phyloP scores from a whole-genome alignment of 2,329 filamentous ascomycete species.

The Venturia effusa region DNA sequence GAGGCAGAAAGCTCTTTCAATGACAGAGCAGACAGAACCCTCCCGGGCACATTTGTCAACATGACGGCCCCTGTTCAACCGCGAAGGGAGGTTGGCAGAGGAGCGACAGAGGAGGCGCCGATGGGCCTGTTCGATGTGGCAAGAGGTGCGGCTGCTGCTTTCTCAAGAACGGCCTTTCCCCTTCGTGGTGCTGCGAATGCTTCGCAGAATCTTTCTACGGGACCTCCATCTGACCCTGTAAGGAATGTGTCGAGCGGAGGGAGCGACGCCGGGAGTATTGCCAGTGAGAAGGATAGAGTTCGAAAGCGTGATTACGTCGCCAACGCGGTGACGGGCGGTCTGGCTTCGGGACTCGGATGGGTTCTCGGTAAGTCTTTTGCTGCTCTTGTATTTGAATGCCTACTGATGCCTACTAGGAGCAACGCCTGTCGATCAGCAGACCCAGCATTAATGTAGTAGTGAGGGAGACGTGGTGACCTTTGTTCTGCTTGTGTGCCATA shows the following conservation, averaged over 20 bases:
- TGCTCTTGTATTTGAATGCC: background rate
- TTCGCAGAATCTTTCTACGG: slow-evolving; percentile 4
- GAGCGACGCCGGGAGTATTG: slow-evolving; percentile 15
- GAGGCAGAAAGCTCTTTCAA: slow-evolving; percentile 63
- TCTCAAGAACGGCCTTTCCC: slow-evolving; percentile 37
- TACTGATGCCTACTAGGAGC: background rate
- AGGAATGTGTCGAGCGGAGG: slow-evolving; percentile 20
- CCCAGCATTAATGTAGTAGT: background rate
- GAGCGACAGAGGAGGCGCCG: slow-evolving; percentile 36
- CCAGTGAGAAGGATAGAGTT: slow-evolving; percentile 31
- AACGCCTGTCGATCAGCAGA: slow-evolving; percentile 1
- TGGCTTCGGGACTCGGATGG: slow-evolving; percentile 55
- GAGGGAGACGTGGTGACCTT: background rate
- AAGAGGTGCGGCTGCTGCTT: slow-evolving; percentile 36
- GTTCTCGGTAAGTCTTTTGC: slow-evolving; percentile 39
- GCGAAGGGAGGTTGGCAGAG: slow-evolving; percentile 30
- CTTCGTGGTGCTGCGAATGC: slow-evolving; percentile 19
- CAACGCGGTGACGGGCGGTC: slow-evolving; percentile 50
- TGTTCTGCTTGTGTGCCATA: background rate
- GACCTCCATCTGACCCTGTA: slow-evolving; percentile 16
- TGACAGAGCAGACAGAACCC: slow-evolving; percentile 31
- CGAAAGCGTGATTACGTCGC: slow-evolving; percentile 65
- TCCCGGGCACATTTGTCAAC: slow-evolving; percentile 36
- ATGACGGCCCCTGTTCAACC: slow-evolving; percentile 24
- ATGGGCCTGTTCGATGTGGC: slow-evolving; percentile 44